Evolutionary conservation across 1,284 basidiomycete species (phyloP), one percentile per base, ranked within the genome.

Genomic region (Cystobasidium sp.): DNA sequence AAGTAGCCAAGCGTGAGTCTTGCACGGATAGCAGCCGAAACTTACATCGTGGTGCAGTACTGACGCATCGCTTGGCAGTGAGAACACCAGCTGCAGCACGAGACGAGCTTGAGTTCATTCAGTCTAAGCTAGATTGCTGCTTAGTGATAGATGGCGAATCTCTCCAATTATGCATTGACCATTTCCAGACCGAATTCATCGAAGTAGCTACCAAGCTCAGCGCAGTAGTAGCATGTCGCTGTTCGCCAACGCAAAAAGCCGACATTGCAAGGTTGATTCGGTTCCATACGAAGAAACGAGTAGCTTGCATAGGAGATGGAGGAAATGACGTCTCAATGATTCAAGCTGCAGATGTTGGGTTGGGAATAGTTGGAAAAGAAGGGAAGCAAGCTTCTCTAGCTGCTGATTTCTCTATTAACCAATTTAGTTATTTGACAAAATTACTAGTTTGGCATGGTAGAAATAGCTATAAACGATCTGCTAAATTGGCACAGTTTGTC

Each of bases 131-230:
- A 10, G 96, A 99, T 83, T 98, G 95, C 80, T 98, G 96, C 84
- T 86, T 99, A 2, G 95, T 99, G 51, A 98, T 99, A 72, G 97
- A 99, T 79, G 97, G 97, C n/a, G 95, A 97, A 77, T 97, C 94
- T 0, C 83, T 99, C 3, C 79, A 96, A 90, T 88, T 97, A 8
- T 97, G 93, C 79, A 84, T 98, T 44, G 91, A 92, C 78, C 83
- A 91, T 53, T 97, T 95, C 87, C 88, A 91, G 80, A 90, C 90
- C 74, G 94, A 97, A 81, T 99, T 99, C 80, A 91, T 99, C 78
- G 91, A 93, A 80, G 91, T 99, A 64, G 90, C 96, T 0, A 98
- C 96, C 0, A 97, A 98, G 81, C 86, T 99, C 0, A 93, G 95
- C 0, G 92, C 94, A 0, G 97, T 99, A 0, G 95, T 98, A 3